Evolutionary conservation across 306 rosid genomes (phyloP).

Genomic region (Prinsepia uniflora): DNA sequence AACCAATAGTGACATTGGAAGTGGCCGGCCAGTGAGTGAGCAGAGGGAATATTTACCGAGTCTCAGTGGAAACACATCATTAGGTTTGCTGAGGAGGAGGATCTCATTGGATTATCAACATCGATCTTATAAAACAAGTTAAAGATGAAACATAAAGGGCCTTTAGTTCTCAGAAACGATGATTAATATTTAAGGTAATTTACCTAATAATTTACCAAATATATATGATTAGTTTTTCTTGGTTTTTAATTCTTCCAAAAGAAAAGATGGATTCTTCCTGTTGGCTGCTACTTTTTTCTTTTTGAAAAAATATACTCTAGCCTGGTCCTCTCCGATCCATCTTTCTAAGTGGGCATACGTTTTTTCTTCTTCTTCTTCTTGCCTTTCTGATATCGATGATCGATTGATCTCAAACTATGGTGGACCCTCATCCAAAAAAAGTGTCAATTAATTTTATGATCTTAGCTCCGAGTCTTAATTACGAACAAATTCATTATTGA

Average conservation of each 20-base stretch:
- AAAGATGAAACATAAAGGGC: neutral
- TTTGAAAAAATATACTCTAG: neutral
- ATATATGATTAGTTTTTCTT: neutral
- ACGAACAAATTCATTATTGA: neutral
- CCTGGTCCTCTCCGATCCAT: conserved; percentile 7
- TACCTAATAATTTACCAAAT: neutral
- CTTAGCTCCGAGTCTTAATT: neutral
- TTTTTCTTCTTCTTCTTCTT: conserved; percentile 3
- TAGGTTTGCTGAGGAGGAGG: conserved; percentile 19
- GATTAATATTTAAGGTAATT: neutral
- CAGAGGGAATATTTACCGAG: conserved; percentile 17
- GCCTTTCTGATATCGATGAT: neutral
- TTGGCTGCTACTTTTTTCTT: conserved; percentile 32
- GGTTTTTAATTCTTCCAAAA: conserved; percentile 3
- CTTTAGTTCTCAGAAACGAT: neutral
- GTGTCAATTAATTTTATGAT: neutral
- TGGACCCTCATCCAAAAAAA: conserved; percentile 22
- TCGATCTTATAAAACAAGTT: neutral
- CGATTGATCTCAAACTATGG: conserved; percentile 19
- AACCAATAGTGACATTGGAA: neutral
- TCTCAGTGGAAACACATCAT: conserved; percentile 38
- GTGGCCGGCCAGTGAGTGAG: conserved; percentile 15
- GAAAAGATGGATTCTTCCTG: conserved; percentile 37
- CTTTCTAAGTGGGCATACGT: conserved; percentile 2
- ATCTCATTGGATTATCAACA: conserved; percentile 15